These are phyloP conservation scores for Jaltomata sinuosa DNA, from an alignment of 257 asterid species.

Conservation along the genomic window DNA sequence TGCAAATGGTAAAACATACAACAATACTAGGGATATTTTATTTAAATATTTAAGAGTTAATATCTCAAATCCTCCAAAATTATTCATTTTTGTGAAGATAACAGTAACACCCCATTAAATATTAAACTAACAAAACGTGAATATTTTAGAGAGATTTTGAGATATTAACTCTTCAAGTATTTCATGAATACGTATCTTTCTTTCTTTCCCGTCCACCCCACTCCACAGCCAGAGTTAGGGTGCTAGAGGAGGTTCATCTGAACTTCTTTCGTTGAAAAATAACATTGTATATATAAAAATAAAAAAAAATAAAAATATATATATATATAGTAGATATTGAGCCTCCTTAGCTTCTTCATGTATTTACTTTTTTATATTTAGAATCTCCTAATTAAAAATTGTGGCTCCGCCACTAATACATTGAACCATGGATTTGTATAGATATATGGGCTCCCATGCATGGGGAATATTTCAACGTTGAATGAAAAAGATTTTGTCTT, in stretches of 20 bases:
- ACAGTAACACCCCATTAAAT: too few relatives aligned
- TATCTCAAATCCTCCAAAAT: too few relatives aligned
- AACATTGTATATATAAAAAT: too few relatives aligned
- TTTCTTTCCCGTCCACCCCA: background rate
- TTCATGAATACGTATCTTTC: background rate
- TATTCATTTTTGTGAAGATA: too few relatives aligned
- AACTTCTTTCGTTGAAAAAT: too few relatives aligned
- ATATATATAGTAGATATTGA: too few relatives aligned
- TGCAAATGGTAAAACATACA: background rate
- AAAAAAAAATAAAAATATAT: too few relatives aligned
- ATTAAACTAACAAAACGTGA: too few relatives aligned
- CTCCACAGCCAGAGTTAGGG: background rate
- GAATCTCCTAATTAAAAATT: background rate
- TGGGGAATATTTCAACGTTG: slow-evolving; percentile 41
- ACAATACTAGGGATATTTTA: background rate
- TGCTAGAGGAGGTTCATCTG: background rate
- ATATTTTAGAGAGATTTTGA: too few relatives aligned
- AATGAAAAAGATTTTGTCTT: slow-evolving; percentile 17
- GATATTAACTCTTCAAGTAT: too few relatives aligned
- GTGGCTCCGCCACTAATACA: background rate
- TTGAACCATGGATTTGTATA: background rate
- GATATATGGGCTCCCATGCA: slow-evolving; percentile 50
- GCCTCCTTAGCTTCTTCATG: too few relatives aligned
- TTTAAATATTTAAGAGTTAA: background rate
- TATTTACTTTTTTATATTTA: too few relatives aligned